phyloP scores from a whole-genome alignment of 2,329 filamentous ascomycete species.

The Tolypocladium inflatum region DNA sequence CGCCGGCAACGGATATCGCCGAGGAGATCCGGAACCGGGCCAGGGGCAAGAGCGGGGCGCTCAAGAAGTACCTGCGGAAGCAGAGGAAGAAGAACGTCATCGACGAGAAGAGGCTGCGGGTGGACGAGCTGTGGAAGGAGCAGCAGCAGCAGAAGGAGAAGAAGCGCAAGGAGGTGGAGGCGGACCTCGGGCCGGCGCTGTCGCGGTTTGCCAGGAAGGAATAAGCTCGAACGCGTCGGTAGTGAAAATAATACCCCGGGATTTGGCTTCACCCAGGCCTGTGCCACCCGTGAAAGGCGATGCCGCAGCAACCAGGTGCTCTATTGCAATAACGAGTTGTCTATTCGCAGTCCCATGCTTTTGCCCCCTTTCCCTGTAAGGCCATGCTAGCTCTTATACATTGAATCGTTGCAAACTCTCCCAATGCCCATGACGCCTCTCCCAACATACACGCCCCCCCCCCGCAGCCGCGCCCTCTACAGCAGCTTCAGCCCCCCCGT shows the following conservation, averaged over 20 bases:
- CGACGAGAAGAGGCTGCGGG: constrained; percentile 83
- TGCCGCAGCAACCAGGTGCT: neutral
- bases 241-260: constrained; percentile 10
- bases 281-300: neutral
- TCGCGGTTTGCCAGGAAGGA: constrained; percentile 74
- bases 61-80: constrained; percentile 85
- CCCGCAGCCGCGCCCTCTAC: constrained; percentile 26
- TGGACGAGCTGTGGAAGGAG: constrained; percentile 73
- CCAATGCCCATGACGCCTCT: neutral
- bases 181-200: constrained; percentile 76
- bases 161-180: constrained; percentile 52
- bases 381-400: neutral
- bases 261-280: neutral
- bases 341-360: neutral
- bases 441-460: neutral
- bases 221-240: constrained; percentile 12
- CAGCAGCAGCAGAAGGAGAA: constrained; percentile 58
- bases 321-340: neutral
- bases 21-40: constrained; percentile 66
- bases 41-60: constrained; percentile 78
- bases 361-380: neutral
- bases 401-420: neutral
- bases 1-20: constrained; percentile 46
- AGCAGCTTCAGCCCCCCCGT: constrained; percentile 79
- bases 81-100: constrained; percentile 89